phyloP scores from a whole-genome alignment of 2,329 filamentous ascomycete genomes.

The Coleophoma eucalyptorum region DNA sequence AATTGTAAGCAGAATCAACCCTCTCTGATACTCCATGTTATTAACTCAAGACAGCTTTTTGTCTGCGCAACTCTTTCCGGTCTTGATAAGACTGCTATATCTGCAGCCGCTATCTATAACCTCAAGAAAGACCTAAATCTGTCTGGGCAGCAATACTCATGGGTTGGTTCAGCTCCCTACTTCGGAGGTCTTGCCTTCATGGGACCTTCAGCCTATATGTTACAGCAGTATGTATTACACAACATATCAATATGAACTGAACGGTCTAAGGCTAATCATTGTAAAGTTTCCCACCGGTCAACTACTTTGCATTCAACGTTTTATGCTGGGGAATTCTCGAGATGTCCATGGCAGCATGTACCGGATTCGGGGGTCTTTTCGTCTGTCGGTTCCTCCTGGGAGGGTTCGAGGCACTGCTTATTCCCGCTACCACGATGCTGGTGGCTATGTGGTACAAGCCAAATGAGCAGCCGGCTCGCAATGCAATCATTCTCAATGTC shows the following conservation, averaged over 20 bases:
- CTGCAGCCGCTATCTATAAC: slow-evolving; percentile 15
- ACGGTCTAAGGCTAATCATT: slow-evolving; percentile 9
- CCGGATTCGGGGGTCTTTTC: slow-evolving; percentile 44
- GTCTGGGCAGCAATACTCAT: slow-evolving; percentile 22
- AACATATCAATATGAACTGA: background rate
- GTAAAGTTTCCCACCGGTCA: slow-evolving; percentile 8
- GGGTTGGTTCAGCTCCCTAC: slow-evolving; percentile 19
- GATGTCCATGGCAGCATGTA: slow-evolving; percentile 41
- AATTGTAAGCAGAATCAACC: slow-evolving; percentile 1
- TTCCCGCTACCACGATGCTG: slow-evolving; percentile 49
- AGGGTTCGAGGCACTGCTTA: slow-evolving; percentile 47
- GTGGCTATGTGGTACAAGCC: slow-evolving; percentile 51
- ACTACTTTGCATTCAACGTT: slow-evolving; percentile 13
- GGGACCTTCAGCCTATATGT: slow-evolving; percentile 15
- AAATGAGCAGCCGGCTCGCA: slow-evolving; percentile 51
- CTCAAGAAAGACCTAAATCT: slow-evolving; percentile 13
- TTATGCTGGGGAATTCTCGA: slow-evolving; percentile 34
- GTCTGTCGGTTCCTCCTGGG: slow-evolving; percentile 46
- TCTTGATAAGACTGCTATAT: slow-evolving; percentile 16
- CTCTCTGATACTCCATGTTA: no score
- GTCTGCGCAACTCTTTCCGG: slow-evolving; percentile 14
- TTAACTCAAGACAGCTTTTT: slow-evolving; percentile 6
- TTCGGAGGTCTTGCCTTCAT: slow-evolving; percentile 20
- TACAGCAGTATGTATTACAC: slow-evolving; percentile 12
- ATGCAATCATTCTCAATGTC: slow-evolving; percentile 19